Evolutionary conservation across 2,329 filamentous ascomycete species (phyloP).

Genomic region (Ascocoryne sarcoides): DNA sequence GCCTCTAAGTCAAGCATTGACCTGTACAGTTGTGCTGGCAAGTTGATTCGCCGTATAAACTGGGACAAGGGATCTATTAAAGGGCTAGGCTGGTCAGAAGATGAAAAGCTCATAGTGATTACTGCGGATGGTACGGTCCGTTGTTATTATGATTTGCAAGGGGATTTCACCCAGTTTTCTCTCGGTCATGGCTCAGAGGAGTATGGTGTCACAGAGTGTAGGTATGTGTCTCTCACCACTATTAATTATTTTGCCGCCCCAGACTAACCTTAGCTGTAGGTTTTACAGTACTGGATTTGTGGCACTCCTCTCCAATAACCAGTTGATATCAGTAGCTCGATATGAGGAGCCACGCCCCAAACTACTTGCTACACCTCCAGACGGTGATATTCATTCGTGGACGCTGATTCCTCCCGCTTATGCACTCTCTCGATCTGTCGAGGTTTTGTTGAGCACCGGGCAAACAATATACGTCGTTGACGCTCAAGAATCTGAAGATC

Average conservation of each 20-base stretch:
- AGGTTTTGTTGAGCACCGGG: conserved; percentile 78
- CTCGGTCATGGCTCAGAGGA: conserved; percentile 85
- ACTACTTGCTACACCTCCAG: conserved; percentile 65
- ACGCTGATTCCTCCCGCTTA: conserved; percentile 78
- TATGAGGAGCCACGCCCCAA: conserved; percentile 89
- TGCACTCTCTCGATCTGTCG: conserved; percentile 85
- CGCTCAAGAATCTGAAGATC: conserved; percentile 81
- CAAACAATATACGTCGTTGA: conserved; percentile 83
- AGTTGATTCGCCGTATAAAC: conserved; percentile 73
- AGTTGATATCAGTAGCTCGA: conserved; percentile 74
- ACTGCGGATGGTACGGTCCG: conserved; percentile 84
- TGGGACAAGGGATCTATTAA: conserved; percentile 88
- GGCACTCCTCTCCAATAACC: conserved; percentile 80
- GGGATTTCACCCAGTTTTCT: conserved; percentile 90
- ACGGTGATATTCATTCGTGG: conserved; percentile 80
- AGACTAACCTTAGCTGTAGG: conserved; percentile 11
- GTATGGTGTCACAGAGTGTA: conserved; percentile 77
- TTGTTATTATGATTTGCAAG: conserved; percentile 81
- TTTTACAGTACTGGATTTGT: conserved; percentile 95
- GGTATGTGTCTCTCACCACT: conserved; percentile 27
- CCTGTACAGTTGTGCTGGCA: conserved; percentile 88
- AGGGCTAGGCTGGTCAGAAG: conserved; percentile 91
- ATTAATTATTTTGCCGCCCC: neutral
- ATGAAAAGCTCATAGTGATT: conserved; percentile 83
- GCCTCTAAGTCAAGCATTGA: conserved; percentile 78